phyloP scores from a whole-genome alignment of 805 yeast genomes.

The Myxozyma udenii region DNA sequence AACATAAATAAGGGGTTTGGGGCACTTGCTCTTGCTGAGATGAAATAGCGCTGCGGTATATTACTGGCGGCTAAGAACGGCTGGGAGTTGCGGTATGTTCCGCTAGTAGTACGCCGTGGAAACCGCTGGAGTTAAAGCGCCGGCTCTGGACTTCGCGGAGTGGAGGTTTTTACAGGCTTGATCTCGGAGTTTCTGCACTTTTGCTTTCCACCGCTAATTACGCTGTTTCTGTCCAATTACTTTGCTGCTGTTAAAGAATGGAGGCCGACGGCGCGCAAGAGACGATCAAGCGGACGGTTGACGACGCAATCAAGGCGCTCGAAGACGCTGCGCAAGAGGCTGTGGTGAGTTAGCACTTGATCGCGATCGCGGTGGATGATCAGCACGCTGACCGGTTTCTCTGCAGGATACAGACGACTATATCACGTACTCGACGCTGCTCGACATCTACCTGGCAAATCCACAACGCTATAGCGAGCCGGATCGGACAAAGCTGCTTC shows the following conservation, averaged over 20 bases:
- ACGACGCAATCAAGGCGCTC: conserved; percentile 18
- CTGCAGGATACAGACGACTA: conserved; percentile 53
- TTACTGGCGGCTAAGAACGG: too few relatives aligned
- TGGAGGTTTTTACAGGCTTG: too few relatives aligned
- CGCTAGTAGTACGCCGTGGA: too few relatives aligned
- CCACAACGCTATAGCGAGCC: conserved; percentile 46
- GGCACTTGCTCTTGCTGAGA: too few relatives aligned
- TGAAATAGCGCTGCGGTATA: too few relatives aligned
- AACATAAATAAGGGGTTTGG: too few relatives aligned
- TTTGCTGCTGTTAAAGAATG: conserved; percentile 3
- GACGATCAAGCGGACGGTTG: not conserved
- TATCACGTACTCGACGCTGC: conserved; percentile 65
- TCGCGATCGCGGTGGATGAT: not conserved
- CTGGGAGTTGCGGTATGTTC: too few relatives aligned
- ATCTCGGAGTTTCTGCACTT: too few relatives aligned
- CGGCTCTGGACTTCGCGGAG: too few relatives aligned
- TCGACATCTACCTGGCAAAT: conserved; percentile 59
- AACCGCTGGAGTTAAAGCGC: too few relatives aligned
- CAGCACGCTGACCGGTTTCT: not conserved
- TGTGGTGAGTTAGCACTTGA: conserved; percentile 13
- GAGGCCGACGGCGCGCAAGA: not conserved
- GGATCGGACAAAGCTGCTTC: conserved; percentile 53
- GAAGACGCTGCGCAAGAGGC: conserved; percentile 26
- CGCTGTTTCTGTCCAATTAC: not conserved
- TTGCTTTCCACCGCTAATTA: too few relatives aligned